Conservation (phyloP, 495 filamentous ascomycete species). For the Hypoxylon lenormandii region DNA sequence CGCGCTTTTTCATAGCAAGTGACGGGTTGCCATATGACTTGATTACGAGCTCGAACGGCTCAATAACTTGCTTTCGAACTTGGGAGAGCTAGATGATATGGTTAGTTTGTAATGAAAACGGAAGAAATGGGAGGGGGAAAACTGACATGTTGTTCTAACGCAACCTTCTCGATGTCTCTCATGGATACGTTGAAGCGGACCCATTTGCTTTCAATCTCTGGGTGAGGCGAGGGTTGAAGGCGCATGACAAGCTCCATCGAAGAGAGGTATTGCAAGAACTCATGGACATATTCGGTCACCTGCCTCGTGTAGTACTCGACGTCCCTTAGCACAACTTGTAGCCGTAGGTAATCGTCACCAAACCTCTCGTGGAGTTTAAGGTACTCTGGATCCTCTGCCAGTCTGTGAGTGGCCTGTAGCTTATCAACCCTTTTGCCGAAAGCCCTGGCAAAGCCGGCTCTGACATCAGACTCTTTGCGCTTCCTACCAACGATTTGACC, state of each 20-base stretch:
- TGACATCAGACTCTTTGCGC: slow-evolving; percentile 89
- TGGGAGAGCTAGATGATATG: slow-evolving; percentile 68
- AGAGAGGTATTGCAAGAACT: slow-evolving; percentile 75
- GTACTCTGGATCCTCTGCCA: slow-evolving; percentile 82
- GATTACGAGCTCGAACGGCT: slow-evolving; percentile 85
- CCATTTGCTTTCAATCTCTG: slow-evolving; percentile 92
- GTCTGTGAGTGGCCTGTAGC: slow-evolving; percentile 70
- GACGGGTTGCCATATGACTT: slow-evolving; percentile 83
- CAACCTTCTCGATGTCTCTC: slow-evolving; percentile 80
- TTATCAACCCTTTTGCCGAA: slow-evolving; percentile 89
- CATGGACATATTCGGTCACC: slow-evolving; percentile 74
- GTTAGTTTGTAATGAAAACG: slow-evolving; percentile 15
- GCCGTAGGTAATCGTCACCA: slow-evolving; percentile 84
- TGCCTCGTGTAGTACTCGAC: slow-evolving; percentile 85
- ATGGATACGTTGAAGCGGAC: slow-evolving; percentile 82
- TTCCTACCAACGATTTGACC: slow-evolving; percentile 87
- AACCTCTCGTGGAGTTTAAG: slow-evolving; percentile 79
- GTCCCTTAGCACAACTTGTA: slow-evolving; percentile 90
- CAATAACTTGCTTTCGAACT: slow-evolving; percentile 83
- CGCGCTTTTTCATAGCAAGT: slow-evolving; percentile 88
- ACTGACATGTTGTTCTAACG: slow-evolving; percentile 87
- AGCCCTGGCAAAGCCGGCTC: slow-evolving; percentile 82
- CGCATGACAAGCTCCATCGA: slow-evolving; percentile 76
- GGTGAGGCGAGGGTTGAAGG: slow-evolving; percentile 69
- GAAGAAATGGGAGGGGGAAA: not conserved